Conservation (phyloP, 257 asterid genomes). For the Ilex aquifolium region DNA sequence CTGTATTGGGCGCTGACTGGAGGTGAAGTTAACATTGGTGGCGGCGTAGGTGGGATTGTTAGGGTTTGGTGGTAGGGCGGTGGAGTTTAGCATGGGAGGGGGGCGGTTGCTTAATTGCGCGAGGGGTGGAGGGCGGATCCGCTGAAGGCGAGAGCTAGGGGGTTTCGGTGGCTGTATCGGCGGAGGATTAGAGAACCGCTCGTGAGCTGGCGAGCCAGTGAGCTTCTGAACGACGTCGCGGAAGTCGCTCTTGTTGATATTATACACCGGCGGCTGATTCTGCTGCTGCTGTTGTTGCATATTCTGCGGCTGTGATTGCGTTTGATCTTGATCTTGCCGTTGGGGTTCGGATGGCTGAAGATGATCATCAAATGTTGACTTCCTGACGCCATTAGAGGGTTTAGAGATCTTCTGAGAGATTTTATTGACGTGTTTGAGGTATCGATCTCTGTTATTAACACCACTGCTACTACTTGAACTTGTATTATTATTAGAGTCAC, state of each 20-base stretch:
- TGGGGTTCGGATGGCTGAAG: background rate
- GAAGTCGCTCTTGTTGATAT: constrained; percentile 75
- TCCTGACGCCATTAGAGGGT: constrained; percentile 2
- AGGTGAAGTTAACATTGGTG: constrained; percentile 14
- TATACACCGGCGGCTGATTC: constrained; percentile 83
- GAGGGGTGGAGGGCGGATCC: constrained; percentile 92
- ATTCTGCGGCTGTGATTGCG: background rate
- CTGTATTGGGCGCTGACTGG: constrained; percentile 35
- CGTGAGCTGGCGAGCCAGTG: constrained; percentile 81
- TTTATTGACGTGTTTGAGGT: constrained; percentile 31
- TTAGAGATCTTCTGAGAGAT: constrained; percentile 34
- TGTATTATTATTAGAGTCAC: background rate
- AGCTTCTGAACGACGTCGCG: constrained; percentile 88
- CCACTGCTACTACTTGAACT: background rate
- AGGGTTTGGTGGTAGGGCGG: constrained; percentile 15
- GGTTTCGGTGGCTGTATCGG: constrained; percentile 44
- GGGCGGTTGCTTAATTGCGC: constrained; percentile 57
- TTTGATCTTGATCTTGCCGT: background rate
- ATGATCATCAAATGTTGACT: no score
- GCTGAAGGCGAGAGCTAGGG: constrained; percentile 68
- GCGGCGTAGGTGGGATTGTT: background rate
- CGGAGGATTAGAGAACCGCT: constrained; percentile 41
- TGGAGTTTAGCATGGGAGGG: constrained; percentile 18
- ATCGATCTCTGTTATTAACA: constrained; percentile 13
- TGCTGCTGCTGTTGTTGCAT: constrained; percentile 14